phyloP scores from a whole-genome alignment of 176 grass and related monocot species.

The Coix lacrymajobi region DNA sequence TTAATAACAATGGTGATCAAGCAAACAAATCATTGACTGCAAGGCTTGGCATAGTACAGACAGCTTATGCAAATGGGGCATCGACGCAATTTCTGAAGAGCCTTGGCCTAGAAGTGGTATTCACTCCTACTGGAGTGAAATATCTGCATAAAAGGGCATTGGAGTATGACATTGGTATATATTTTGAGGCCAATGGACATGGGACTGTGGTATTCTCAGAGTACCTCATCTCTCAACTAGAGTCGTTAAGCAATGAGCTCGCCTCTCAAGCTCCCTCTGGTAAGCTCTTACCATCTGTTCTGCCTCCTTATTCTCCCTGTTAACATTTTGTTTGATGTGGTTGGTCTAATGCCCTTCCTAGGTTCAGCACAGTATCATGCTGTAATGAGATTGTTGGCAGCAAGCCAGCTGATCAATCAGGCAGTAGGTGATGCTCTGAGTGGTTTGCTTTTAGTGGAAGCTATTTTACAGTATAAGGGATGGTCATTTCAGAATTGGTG shows the following conservation, averaged over 20 bases:
- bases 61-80: slow-evolving; percentile 96
- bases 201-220: slow-evolving; percentile 77
- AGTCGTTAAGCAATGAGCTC: slow-evolving; percentile 34
- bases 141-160: slow-evolving; percentile 90
- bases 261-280: slow-evolving; percentile 33
- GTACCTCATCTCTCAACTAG: slow-evolving; percentile 46
- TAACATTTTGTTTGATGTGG: not conserved
- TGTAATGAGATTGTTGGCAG: slow-evolving; percentile 62
- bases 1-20: slow-evolving; percentile 34
- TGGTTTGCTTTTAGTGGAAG: slow-evolving; percentile 85
- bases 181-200: slow-evolving; percentile 97
- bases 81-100: slow-evolving; percentile 64
- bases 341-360: not conserved
- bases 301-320: not conserved
- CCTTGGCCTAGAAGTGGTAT: slow-evolving; percentile 71
- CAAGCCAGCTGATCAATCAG: slow-evolving; percentile 86
- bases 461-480: slow-evolving; percentile 71
- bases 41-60: slow-evolving; percentile 77
- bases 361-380: slow-evolving; percentile 54
- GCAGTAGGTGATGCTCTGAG: slow-evolving; percentile 90
- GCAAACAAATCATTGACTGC: slow-evolving; percentile 37
- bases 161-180: slow-evolving; percentile 84
- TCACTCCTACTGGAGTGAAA: slow-evolving; percentile 90
- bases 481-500: slow-evolving; percentile 90
- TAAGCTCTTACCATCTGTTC: not conserved